Evolutionary conservation across 208 protist genomes (phyloP), one percentile per base, ranked within the genome.

Genomic region (Leishmania martiniquensis): DNA sequence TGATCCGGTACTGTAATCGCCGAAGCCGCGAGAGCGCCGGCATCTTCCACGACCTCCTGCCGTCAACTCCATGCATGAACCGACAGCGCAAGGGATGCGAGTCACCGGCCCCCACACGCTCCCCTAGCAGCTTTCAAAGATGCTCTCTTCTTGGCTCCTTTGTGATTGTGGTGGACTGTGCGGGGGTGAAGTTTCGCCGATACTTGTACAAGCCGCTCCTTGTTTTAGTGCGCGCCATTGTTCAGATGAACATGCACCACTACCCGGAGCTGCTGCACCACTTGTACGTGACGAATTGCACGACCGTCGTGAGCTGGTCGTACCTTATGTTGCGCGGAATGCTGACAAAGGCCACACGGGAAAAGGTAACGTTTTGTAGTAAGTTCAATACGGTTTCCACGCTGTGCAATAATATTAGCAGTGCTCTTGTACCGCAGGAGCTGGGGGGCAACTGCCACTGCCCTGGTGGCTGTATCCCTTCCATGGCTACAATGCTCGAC

Each of bases 221-320:
- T 4, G 52, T 76, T 6, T 86, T 91, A 47, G 57, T 90, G 20
- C 83, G 80, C 34, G 72, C 77, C 1, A 81, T 91, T 22, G 47
- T 93, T n/a, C 72, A 72, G 20, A 68, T 90, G 25, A 86, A 83
- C 66, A 62, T 84, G 72, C 37, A 34, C 42, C 80, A 90, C 77
- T 94, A 90, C 77, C 89, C 92, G 0, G 82, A 93, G 71, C 62
- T 86, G 51, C 42, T 96, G 49, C 90, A 93, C 62, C 84, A 80
- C 42, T 55, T 93, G 3, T 87, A 91, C 60, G 69, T 96, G 5
- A 87, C 86, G 2, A 94, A 93, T 78, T 91, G 89, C 71, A 52
- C 78, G 15, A 34, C 69, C 12, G 69, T 74, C n/a, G 62, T 92
- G 47, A 84, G 67, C 49, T 77, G 84, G 29, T 60, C 75, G 6